Evolutionary conservation across 176 grass and related monocot genomes (phyloP), one percentile per base, ranked within the genome.

Genomic region (Hyparrhenia diplandra): DNA sequence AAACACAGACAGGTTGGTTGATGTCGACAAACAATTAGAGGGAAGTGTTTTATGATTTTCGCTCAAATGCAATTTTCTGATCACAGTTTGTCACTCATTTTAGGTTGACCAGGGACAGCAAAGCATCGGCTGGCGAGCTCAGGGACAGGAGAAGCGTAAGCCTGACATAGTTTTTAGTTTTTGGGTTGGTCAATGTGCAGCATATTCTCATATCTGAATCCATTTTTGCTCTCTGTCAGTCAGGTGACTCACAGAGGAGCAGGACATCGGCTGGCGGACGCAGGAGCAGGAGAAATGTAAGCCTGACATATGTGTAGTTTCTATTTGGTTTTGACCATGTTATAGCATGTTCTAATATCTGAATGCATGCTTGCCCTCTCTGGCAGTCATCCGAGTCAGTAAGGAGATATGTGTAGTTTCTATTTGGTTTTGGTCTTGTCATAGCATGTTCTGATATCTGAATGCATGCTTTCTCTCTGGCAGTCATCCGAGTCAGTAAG

Each of bases 131-230:
- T 47, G 92, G 84, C 10, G 59, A 24, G 35, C 82, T 87, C 47
- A 95, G 75, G 72, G 93, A 89, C 67, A 73, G 93, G 62, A 68
- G 87, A 8, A 93, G 83, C 31, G 96, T 99, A 84, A 88, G 90
- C 84, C 67, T 66, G 46, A 0, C 3, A 72, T 76, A 29, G 27
- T n/a, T n/a, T 75, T 39, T 31, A 6, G 2, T 63, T 76, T 66
- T 64, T 73, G 5, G 21, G 4, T 10, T 32, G 17, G 46, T n/a
- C n/a, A n/a, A n/a, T 7, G 21, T 76, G n/a, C 25, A 69, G 34
- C 13, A 10, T 14, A 37, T 66, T 67, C 32, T 67, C 6, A 69
- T 5, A 84, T 82, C n/a, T 63, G 20, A 37, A 55, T 32, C 2
- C 31, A 41, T 41, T 41, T 1, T 41, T 41, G 8, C 39, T 41